Evolutionary conservation across 2,329 filamentous ascomycete species (phyloP).

Genomic region (Tolypocladium tropicale): DNA sequence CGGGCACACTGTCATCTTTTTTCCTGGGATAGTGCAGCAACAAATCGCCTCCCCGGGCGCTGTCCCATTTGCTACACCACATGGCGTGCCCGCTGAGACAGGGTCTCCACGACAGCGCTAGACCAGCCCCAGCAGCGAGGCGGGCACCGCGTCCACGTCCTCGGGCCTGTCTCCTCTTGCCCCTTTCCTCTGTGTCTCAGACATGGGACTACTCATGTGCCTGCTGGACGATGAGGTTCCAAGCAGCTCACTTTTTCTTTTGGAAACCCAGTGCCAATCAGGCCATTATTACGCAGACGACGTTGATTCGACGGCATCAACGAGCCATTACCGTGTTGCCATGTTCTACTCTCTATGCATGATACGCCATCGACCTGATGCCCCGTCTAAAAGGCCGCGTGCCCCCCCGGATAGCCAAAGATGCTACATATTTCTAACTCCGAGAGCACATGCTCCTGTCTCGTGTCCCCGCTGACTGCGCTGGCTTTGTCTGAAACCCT

Average conservation of each 20-base stretch:
- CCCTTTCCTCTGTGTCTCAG: not conserved
- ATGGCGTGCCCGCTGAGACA: not conserved
- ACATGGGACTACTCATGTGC: not conserved
- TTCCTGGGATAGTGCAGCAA: not conserved
- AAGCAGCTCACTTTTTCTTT: not conserved
- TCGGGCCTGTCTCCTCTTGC: constrained; percentile 3
- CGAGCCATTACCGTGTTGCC: not conserved
- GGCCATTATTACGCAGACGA: not conserved
- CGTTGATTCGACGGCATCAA: not conserved
- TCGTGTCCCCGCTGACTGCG: not conserved
- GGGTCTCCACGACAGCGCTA: not conserved
- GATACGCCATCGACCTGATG: not conserved
- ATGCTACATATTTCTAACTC: not conserved
- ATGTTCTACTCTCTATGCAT: not conserved
- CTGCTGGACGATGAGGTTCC: not conserved
- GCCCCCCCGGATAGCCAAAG: not conserved
- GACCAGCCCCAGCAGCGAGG: not conserved
- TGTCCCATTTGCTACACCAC: not conserved
- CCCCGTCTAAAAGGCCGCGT: not conserved
- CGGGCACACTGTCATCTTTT: not conserved
- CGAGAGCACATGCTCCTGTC: not conserved
- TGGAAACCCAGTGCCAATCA: not conserved
- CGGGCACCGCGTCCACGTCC: constrained; percentile 3
- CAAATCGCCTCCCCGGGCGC: not conserved
- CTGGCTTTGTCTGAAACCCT: not conserved